Percentiles rank a stretch among this genome's conserved stretches.
These are phyloP conservation scores for Acacia acuminata DNA, from an alignment of 306 rosid species.

Conservation along the genomic window DNA sequence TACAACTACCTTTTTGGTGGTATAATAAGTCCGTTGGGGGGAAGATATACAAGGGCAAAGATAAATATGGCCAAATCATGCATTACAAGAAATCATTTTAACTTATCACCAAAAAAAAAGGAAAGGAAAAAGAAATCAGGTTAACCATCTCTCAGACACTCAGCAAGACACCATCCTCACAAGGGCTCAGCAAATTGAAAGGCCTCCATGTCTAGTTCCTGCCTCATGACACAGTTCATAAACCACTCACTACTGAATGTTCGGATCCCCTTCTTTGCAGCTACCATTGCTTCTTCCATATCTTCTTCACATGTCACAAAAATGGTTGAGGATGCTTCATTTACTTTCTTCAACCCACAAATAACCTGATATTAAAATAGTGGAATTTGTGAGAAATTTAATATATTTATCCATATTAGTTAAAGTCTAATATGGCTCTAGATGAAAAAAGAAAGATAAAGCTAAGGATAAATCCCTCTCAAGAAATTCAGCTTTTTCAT, in stretches of 20 bases:
- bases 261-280: slow-evolving; percentile 66
- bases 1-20: neutral
- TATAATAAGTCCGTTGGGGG: neutral
- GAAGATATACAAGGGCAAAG: neutral
- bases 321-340: slow-evolving; percentile 57
- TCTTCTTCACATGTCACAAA: slow-evolving; percentile 79
- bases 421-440: neutral
- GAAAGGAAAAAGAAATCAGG: neutral
- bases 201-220: slow-evolving; percentile 82
- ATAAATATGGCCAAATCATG: neutral
- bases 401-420: slow-evolving; percentile 3
- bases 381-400: neutral
- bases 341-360: slow-evolving; percentile 45
- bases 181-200: slow-evolving; percentile 79
- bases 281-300: slow-evolving; percentile 66
- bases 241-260: slow-evolving; percentile 85
- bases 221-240: slow-evolving; percentile 89
- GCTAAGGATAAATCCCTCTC: neutral
- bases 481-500: neutral
- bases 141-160: neutral
- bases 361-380: slow-evolving; percentile 46
- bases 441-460: neutral
- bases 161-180: slow-evolving; percentile 26
- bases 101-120: neutral
- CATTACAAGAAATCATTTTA: neutral